Percentiles rank a stretch among this genome's conserved stretches.
Evolutionary conservation across 345 rosid genomes (phyloP).

Genomic region (Rhodomyrtus tomentosa): DNA sequence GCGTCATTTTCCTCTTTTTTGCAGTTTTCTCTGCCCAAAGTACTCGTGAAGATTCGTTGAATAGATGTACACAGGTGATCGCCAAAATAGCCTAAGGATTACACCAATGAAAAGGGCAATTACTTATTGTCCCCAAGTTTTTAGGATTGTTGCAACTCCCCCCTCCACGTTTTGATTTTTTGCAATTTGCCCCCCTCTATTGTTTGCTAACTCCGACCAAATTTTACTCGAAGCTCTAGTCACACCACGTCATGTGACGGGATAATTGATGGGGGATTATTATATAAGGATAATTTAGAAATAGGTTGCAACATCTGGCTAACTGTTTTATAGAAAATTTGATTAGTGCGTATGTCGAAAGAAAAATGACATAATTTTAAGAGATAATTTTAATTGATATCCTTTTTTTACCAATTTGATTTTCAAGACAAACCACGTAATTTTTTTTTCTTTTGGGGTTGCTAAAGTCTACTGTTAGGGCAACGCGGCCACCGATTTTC

Average conservation of each 20-base stretch:
- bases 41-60: background rate
- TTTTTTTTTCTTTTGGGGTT: no score
- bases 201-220: background rate
- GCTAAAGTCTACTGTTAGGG: no score
- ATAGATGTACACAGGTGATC: background rate
- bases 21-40: background rate
- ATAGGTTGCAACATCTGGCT: background rate
- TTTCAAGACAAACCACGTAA: background rate
- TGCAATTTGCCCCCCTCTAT: background rate
- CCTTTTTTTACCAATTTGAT: no score
- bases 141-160: background rate
- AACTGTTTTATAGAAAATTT: background rate
- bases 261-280: background rate
- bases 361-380: background rate
- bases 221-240: background rate
- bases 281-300: background rate
- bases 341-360: background rate
- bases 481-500: no score
- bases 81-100: background rate
- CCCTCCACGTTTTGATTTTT: background rate
- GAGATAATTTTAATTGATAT: background rate
- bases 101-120: background rate
- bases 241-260: rapidly evolving
- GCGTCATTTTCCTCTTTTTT: no score
- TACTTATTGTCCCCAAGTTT: background rate